Base-by-base conservation (phyloP, 805 yeast species). In the Starmerella floricola region DNA sequence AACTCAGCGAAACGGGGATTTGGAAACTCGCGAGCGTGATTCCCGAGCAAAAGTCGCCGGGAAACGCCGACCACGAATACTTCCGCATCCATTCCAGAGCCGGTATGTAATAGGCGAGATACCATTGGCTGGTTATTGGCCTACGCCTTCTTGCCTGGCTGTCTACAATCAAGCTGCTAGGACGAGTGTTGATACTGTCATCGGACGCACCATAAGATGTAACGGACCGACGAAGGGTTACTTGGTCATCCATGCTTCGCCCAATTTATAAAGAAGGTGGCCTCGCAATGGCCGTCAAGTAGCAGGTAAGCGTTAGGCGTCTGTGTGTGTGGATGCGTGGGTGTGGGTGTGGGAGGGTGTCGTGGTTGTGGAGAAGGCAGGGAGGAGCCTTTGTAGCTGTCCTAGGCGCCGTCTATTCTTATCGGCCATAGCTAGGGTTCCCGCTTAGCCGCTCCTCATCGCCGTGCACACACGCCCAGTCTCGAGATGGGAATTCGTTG, bases 11-110 rank as follows among this genome's bases (percentile, higher is more conserved):
- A 41, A 88, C 65, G 1, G 98, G 97, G 37, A 88, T 75, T 58
- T 87, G 96, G 61, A 86, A 88, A 4, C 91, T 79, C 0, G 95
- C 95, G 28, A 87, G 60, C 0, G 96, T 78, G 4, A 85, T 54
- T 0, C 98, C 97, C 2, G 95, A 94, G 15, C 79, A 61, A 8
- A 82, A 55, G 55, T 88, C 98, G 19, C 78, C 72, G 8, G 70
- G 49, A 32, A 76, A 50, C 35, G 59, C 56, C 30, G 45, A 36
- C 48, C 51, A 46, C 13, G 53, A 31, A 44, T 76, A 76, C 41
- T 63, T 57, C 4, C 64, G 58, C 31, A 74, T 53, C 81, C 81
- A 76, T 2, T 74, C 66, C 34, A 74, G 53, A 26, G 69, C 64
- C 1, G 81, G 81, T 6, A 76, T 51, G 50, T 76, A 76, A 58